phyloP scores from a whole-genome alignment of 2,329 filamentous ascomycete species.

The Leptodontidium sp. region DNA sequence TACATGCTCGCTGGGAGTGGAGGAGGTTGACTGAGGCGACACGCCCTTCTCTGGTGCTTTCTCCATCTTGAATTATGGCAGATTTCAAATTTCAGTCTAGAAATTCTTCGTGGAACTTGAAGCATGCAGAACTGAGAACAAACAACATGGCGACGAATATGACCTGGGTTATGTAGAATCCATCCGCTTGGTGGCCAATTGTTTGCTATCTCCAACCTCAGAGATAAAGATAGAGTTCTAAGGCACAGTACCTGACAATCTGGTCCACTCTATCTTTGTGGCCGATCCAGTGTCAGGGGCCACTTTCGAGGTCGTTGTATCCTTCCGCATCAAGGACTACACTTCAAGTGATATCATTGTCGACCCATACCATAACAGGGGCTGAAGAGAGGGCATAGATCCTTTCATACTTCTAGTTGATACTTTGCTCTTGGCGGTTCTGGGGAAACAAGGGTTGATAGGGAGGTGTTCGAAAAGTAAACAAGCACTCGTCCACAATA shows the following conservation, averaged over 20 bases:
- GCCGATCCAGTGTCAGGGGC: neutral
- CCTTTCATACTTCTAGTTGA: no score
- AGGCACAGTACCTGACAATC: neutral
- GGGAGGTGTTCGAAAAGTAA: no score
- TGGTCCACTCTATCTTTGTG: neutral
- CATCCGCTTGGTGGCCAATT: neutral
- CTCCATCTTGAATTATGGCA: conserved; percentile 14
- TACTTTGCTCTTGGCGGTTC: no score
- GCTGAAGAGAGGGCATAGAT: no score
- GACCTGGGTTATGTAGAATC: neutral
- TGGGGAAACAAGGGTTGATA: no score
- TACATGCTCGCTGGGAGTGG: conserved; percentile 18
- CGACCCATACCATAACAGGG: no score
- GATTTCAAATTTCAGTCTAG: neutral
- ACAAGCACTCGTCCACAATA: neutral
- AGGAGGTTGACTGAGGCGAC: conserved; percentile 14
- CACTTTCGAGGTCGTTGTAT: conserved; percentile 10
- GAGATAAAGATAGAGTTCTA: conserved; percentile 3
- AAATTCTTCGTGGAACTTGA: neutral
- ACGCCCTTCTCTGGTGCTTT: conserved; percentile 22
- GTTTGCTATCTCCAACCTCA: neutral
- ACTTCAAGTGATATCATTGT: no score
- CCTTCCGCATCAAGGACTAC: conserved; percentile 5
- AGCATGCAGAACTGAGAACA: neutral
- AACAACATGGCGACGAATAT: neutral